Base-by-base conservation (phyloP, 2,329 filamentous ascomycete species). In the Diaporthe vaccinii region DNA sequence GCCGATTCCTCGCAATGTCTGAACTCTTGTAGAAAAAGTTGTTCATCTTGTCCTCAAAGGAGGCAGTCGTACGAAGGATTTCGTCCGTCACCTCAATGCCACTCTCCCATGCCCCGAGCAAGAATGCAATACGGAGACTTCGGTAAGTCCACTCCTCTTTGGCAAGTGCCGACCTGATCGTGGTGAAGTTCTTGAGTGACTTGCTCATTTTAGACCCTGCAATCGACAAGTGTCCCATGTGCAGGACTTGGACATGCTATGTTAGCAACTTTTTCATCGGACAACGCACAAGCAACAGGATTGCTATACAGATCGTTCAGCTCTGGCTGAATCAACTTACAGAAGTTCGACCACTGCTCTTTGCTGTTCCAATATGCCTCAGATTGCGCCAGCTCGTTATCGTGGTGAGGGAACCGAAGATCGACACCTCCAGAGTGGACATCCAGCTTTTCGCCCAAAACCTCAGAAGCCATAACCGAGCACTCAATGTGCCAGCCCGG, bases 401-500 rank as follows among this genome's bases (percentile, higher is more conserved):
- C 96, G 84, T 96, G 96, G 83, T 98, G 96, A 0, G 96, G 95
- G 83, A 98, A 98, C 0, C 93, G 93, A 72, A 98, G 89, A 83
- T 98, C 96, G 76, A 98, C 93, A 75, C 96, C 96, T 39, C 96
- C 96, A 31, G 95, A 97, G 84, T 98, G 96, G 72, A 98, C 94
- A 82, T 98, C 96, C 87, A 98, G 49, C 76, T 93, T 90, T 39
- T 92, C 89, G 7, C 96, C 96, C 1, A 98, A 86, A n/a, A 95
- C 90, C 78, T 96, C 94, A 2, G 94, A 96, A 0, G 96, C 95
- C 96, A 98, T 98, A 22, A 95, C 95, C 1, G 93, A 96, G 91
- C 96, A 98, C 86, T 98, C 96, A 80, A 98, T 98, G 82, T 98
- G 96, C 96, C 96, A 98, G 25, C 96, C 96, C 1, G 96, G 96